Base-by-base conservation (phyloP, 148 eudicot genomes). In the Polygonum maritimum region DNA sequence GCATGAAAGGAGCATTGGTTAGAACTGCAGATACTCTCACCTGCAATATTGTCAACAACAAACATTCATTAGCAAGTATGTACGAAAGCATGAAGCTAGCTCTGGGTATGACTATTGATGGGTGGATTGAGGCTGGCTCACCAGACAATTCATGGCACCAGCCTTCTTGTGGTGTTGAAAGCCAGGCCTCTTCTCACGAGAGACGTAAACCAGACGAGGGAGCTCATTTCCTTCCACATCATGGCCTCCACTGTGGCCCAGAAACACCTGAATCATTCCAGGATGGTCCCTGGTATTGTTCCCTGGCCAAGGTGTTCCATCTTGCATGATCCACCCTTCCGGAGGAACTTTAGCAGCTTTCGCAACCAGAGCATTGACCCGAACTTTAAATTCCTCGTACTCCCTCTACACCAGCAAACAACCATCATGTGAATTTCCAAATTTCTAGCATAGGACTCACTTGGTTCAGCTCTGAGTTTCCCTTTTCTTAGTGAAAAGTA, bases 311-410 rank as follows among this genome's bases (percentile, higher is more conserved):
- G 98, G 98, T 57, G 98, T 95, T 58, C 99, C 99, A 77, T 95
- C 99, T 84, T 95, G 93, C 99, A 95, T 95, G 81, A 95, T 95
- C 99, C 99, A 95, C 8, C 99, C 99, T 83, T 88, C 97, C 52
- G 88, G 86, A 80, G 99, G 99, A 75, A 84, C 89, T 83, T 95
- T 95, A 19, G 72, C 21, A 39, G 99, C 88, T 86, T 95, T 95
- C 40, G 99, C 97, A 49, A 95, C 99, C 48, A 92, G 85, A 16
- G 97, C 94, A 80, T 95, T 95, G 58, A 95, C 74, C 19, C 99
- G 83, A 5, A 94, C 96, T 84, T 94, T 94, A 39, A 94, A 94
- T 85, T 94, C 98, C 86, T 94, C 98, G 41, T 94, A 94, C 67
- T 92, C 98, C 84, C 98, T 94, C 97, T 94, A 95, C 60, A 54